Conservation (phyloP, 2,329 filamentous ascomycete species). For the Elsinoe arachidis region DNA sequence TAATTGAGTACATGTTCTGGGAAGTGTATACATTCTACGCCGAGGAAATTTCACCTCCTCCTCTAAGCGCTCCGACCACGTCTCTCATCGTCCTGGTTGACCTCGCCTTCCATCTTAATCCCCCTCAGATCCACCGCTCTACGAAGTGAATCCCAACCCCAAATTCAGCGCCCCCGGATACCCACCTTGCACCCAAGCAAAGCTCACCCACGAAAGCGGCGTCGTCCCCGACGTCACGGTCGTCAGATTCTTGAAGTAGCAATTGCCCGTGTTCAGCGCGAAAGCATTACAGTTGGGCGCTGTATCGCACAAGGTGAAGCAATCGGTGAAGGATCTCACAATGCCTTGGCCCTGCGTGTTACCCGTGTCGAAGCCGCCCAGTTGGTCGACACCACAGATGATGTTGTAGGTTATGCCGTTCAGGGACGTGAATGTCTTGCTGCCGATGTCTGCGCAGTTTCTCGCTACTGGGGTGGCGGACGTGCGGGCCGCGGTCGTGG, state of each 20-base stretch:
- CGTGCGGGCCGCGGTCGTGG: neutral
- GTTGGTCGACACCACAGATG: neutral
- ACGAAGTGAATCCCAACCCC: too few relatives aligned
- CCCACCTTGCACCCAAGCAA: neutral
- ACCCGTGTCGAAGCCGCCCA: neutral
- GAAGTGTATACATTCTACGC: too few relatives aligned
- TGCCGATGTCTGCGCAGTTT: neutral
- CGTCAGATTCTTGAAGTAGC: neutral
- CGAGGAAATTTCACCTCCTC: too few relatives aligned
- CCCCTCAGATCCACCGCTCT: too few relatives aligned
- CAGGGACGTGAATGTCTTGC: neutral
- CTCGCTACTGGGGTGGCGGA: neutral
- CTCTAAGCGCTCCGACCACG: too few relatives aligned
- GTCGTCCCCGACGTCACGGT: neutral
- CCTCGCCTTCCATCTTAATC: too few relatives aligned
- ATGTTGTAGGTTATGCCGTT: neutral
- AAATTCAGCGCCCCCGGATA: neutral
- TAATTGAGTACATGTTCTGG: too few relatives aligned
- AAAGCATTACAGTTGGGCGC: neutral
- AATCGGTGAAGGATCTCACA: neutral
- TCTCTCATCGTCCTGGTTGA: too few relatives aligned
- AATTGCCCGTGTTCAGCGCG: neutral
- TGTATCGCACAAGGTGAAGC: neutral
- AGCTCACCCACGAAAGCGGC: neutral
- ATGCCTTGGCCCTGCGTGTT: neutral